phyloP scores from a whole-genome alignment of 495 filamentous ascomycete genomes.

The Aspergillus haitiensis region DNA sequence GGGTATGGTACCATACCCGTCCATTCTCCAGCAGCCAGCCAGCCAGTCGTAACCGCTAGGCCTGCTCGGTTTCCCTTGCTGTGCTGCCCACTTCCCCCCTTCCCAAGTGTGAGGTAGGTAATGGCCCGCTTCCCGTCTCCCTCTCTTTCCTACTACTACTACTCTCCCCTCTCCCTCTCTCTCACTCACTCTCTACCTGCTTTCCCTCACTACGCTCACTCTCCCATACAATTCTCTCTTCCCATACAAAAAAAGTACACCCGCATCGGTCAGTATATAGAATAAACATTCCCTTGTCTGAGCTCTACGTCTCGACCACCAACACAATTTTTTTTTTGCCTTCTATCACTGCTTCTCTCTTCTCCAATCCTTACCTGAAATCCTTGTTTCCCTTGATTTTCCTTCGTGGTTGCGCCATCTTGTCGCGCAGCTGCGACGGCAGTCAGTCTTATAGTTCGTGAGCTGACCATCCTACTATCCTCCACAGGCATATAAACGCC shows the following conservation, averaged over 20 bases:
- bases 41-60: conserved; percentile 22
- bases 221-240: conserved; percentile 64
- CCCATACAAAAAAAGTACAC: conserved; percentile 51
- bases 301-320: conserved; percentile 35
- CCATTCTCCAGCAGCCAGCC: conserved; percentile 22
- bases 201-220: conserved; percentile 48
- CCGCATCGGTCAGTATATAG: conserved; percentile 36
- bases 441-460: conserved; percentile 25
- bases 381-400: conserved; percentile 25
- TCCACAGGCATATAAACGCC: conserved; percentile 20
- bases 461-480: conserved; percentile 18
- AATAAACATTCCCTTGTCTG: conserved; percentile 28
- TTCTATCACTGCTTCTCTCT: conserved; percentile 22
- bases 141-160: conserved; percentile 61
- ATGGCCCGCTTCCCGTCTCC: conserved; percentile 34
- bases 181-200: conserved; percentile 43
- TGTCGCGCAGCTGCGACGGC: conserved; percentile 27
- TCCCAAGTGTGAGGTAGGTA: conserved; percentile 21
- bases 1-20: conserved; percentile 25
- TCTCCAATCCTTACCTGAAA: conserved; percentile 23
- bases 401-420: conserved; percentile 31
- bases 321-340: conserved; percentile 32
- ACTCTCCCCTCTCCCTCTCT: conserved; percentile 43
- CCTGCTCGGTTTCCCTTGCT: conserved; percentile 27
- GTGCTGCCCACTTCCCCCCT: conserved; percentile 30